Evolutionary conservation across 345 rosid genomes (phyloP).

Genomic region (Linum lewisii): DNA sequence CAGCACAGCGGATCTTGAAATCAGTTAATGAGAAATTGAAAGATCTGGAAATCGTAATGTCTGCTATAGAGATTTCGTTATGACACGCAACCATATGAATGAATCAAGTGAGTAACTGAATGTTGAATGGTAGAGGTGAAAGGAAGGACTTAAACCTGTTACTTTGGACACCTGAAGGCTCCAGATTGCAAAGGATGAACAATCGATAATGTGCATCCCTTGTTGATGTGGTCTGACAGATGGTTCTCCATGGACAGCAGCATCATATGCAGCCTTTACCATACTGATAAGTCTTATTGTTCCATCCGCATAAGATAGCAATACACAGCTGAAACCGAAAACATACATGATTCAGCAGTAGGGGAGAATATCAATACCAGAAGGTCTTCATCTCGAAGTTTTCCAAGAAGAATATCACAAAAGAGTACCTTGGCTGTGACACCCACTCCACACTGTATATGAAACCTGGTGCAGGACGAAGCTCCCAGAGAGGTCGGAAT

Average conservation of each 20-base stretch:
- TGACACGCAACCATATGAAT: too few relatives aligned
- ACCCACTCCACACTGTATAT: conserved; percentile 73
- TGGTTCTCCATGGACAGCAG: conserved; percentile 60
- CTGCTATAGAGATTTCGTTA: too few relatives aligned
- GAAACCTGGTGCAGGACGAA: conserved; percentile 54
- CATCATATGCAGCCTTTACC: conserved; percentile 65
- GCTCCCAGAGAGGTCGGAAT: conserved; percentile 70
- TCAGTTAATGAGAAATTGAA: background rate
- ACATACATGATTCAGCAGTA: conserved; percentile 1
- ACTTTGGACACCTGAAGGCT: conserved; percentile 67
- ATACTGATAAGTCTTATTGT: conserved; percentile 62
- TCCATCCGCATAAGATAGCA: conserved; percentile 73
- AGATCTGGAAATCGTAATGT: background rate
- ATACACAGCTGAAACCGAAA: conserved; percentile 44
- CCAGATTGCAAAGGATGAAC: conserved; percentile 73
- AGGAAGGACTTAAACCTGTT: conserved; percentile 35
- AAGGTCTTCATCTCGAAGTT: background rate
- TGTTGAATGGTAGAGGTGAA: too few relatives aligned
- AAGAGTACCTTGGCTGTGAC: conserved; percentile 54
- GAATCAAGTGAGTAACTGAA: background rate
- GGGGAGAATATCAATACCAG: conserved; percentile 8
- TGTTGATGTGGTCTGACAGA: conserved; percentile 50
- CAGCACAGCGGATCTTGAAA: background rate
- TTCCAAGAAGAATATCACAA: background rate
- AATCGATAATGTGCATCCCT: conserved; percentile 50